Evolutionary conservation across 768 basidiomycete species (phyloP).

Genomic region (Fistulinella prunicolor): DNA sequence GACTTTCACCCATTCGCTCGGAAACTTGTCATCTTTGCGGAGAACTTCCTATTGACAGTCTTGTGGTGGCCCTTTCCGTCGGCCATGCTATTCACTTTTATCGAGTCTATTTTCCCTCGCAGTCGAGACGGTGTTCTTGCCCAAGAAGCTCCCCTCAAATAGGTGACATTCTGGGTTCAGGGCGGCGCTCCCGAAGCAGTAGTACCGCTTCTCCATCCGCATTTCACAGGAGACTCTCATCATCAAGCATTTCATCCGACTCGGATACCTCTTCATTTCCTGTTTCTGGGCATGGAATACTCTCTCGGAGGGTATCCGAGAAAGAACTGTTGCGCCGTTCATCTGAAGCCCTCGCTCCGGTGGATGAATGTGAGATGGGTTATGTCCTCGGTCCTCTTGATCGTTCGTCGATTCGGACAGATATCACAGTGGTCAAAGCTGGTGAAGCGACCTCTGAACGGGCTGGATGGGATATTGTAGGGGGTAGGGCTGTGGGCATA

Average conservation of each 20-base stretch:
- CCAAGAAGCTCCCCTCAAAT: constrained; percentile 45
- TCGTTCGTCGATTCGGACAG: constrained; percentile 38
- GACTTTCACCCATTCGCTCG: constrained; percentile 51
- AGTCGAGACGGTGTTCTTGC: constrained; percentile 67
- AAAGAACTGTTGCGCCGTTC: constrained; percentile 55
- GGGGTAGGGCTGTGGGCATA: constrained; percentile 61
- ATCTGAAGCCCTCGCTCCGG: constrained; percentile 43
- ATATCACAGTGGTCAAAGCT: constrained; percentile 51
- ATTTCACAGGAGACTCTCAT: constrained; percentile 48
- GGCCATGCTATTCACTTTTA: constrained; percentile 62
- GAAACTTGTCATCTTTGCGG: constrained; percentile 71
- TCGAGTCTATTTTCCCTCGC: constrained; percentile 56
- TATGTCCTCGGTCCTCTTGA: constrained; percentile 35
- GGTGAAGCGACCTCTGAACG: constrained; percentile 66
- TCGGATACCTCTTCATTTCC: constrained; percentile 60
- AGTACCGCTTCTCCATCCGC: constrained; percentile 51
- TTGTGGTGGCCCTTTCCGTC: constrained; percentile 66
- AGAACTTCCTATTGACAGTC: constrained; percentile 60
- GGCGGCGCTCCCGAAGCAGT: constrained; percentile 59
- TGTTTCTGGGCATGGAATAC: constrained; percentile 75
- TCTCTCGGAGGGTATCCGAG: constrained; percentile 71
- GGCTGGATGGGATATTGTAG: constrained; percentile 71
- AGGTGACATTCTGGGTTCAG: constrained; percentile 44
- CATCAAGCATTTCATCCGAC: constrained; percentile 36
- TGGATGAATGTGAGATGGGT: constrained; percentile 29